A percentile compares a stretch with the other conserved stretches of the same genome.
Evolutionary conservation across 129 eudicot genomes (phyloP).

Genomic region (Cynara cardunculus): DNA sequence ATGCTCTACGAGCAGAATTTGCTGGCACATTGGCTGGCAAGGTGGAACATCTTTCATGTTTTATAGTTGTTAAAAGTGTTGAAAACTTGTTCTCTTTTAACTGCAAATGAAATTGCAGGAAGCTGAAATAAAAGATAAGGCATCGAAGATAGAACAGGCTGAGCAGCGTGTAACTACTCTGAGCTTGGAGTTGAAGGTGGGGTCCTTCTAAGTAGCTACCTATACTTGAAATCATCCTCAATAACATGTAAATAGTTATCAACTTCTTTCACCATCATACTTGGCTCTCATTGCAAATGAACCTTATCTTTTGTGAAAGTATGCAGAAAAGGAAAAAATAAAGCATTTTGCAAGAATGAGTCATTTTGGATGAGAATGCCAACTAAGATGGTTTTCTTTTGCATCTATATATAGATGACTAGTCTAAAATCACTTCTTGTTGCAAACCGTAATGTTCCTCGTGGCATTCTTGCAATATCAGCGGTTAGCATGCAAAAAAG

Average conservation of each 20-base stretch:
- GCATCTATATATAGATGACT: neutral
- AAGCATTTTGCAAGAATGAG: neutral
- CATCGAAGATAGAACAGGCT: constrained; percentile 65
- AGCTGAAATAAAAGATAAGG: constrained; percentile 67
- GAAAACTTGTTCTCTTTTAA: neutral
- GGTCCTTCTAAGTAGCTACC: constrained; percentile 15
- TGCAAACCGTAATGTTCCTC: neutral
- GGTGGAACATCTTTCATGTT: constrained; percentile 36
- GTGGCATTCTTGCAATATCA: neutral
- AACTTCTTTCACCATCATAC: neutral
- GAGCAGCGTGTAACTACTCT: constrained; percentile 88
- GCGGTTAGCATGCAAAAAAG: constrained; percentile 9
- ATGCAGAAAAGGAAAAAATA: neutral
- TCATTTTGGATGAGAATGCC: neutral
- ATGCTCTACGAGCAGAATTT: constrained; percentile 74
- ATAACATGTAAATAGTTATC: neutral
- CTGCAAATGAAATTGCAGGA: constrained; percentile 52
- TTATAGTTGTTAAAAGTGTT: neutral
- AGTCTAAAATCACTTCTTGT: neutral
- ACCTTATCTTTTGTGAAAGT: neutral
- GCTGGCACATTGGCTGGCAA: constrained; percentile 54
- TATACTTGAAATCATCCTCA: neutral
- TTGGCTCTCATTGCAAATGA: neutral
- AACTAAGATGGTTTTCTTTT: neutral
- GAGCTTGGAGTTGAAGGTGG: constrained; percentile 86